These are phyloP conservation scores for Microthyrium microscopicum DNA, from an alignment of 2,329 filamentous ascomycete genomes.

Conservation along the genomic window DNA sequence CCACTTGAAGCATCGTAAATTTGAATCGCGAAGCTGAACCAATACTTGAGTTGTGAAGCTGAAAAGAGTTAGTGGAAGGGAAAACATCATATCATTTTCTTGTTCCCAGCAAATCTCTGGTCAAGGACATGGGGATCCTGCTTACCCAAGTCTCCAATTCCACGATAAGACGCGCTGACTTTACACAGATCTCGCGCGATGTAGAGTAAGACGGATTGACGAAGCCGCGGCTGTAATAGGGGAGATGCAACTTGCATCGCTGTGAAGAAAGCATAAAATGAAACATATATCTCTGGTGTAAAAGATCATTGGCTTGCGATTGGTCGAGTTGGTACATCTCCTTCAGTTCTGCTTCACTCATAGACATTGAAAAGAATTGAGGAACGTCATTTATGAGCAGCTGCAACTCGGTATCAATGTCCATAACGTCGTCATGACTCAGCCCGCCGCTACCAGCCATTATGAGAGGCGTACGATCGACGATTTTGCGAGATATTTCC, in stretches of 20 bases:
- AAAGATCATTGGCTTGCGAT: constrained; percentile 10
- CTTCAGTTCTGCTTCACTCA: constrained; percentile 3
- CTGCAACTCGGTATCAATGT: constrained; percentile 19
- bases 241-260: constrained; percentile 22
- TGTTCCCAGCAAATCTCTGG: no score
- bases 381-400: constrained; percentile 17
- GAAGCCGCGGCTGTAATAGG: constrained; percentile 18
- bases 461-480: constrained; percentile 18
- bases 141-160: constrained; percentile 10
- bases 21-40: constrained; percentile 14
- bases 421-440: constrained; percentile 17
- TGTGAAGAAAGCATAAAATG: constrained; percentile 20
- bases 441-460: constrained; percentile 9
- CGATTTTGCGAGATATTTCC: constrained; percentile 21
- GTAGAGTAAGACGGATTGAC: constrained; percentile 16
- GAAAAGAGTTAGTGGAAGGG: no score
- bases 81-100: no score
- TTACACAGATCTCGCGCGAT: constrained; percentile 20
- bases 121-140: no score
- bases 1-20: constrained; percentile 16
- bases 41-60: constrained; percentile 10
- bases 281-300: constrained; percentile 19
- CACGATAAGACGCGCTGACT: constrained; percentile 18
- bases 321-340: constrained; percentile 7
- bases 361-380: constrained; percentile 15